phyloP scores from a whole-genome alignment of 2,329 filamentous ascomycete species.

The Aspergillus chevalieri region DNA sequence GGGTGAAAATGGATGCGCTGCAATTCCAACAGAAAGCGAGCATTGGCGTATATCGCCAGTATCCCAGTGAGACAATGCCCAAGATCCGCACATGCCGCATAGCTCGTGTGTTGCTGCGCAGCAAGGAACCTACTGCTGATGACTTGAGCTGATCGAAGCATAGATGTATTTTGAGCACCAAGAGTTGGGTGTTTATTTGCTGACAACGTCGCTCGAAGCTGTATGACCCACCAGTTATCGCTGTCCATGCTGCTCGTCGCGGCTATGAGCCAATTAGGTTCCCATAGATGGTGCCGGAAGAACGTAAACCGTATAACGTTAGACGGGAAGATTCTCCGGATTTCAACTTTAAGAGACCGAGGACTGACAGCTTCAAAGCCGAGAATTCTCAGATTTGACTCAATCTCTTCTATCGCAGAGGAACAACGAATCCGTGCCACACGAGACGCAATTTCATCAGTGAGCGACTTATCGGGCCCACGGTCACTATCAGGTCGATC shows the following conservation, averaged over 20 bases:
- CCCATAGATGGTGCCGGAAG: constrained; percentile 68
- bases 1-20: constrained; percentile 23
- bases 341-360: constrained; percentile 35
- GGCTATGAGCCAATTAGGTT: constrained; percentile 63
- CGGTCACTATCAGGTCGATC: constrained; percentile 58
- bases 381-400: constrained; percentile 28
- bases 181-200: constrained; percentile 8
- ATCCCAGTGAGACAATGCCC: constrained; percentile 32
- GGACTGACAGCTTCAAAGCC: constrained; percentile 35
- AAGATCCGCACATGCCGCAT: constrained; percentile 27
- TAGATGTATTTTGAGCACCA: constrained; percentile 7
- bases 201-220: constrained; percentile 19
- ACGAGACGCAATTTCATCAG: constrained; percentile 35
- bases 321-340: constrained; percentile 56
- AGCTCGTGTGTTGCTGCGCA: constrained; percentile 13
- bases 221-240: constrained; percentile 71
- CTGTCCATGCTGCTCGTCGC: constrained; percentile 65
- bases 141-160: constrained; percentile 21
- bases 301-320: constrained; percentile 61
- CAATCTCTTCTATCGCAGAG: constrained; percentile 36
- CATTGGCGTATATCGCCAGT: constrained; percentile 33
- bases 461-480: constrained; percentile 48
- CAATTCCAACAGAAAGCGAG: constrained; percentile 26
- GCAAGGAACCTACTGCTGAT: constrained; percentile 24
- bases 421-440: constrained; percentile 34